A percentile compares a stretch with the other conserved stretches of the same genome.
Conservation (phyloP, 2,329 filamentous ascomycete genomes). For the Nemania serpens region DNA sequence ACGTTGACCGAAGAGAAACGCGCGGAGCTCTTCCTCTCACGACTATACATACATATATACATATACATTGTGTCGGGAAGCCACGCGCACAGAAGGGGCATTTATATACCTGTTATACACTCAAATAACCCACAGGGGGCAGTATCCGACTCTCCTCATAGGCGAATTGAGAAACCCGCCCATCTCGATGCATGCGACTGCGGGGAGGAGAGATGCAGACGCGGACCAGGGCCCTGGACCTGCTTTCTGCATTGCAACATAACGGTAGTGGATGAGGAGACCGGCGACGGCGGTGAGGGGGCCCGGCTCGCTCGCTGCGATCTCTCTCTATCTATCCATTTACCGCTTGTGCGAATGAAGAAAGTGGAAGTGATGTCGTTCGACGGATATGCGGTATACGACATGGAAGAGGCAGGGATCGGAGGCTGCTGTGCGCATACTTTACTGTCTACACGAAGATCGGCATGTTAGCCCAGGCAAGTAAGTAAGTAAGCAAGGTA, state of each 20-base stretch:
- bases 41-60: too few species aligned
- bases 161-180: too few species aligned
- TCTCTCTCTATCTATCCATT: background rate
- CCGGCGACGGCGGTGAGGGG: too few species aligned
- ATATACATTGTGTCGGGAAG: background rate
- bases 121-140: too few species aligned
- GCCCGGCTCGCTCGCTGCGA: constrained; percentile 1
- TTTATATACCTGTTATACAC: background rate
- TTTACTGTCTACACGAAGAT: constrained; percentile 1
- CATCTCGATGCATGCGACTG: too few species aligned
- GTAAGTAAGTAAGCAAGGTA: too few species aligned
- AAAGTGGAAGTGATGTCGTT: background rate
- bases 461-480: background rate
- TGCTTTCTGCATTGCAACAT: too few species aligned
- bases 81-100: background rate
- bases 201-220: background rate
- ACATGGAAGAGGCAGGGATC: constrained; percentile 1
- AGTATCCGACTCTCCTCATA: constrained; percentile 6
- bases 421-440: too few species aligned
- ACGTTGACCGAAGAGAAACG: background rate
- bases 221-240: constrained; percentile 13
- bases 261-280: too few species aligned
- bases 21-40: background rate
- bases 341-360: constrained; percentile 1
- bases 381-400: background rate